A percentile compares a stretch with the other conserved stretches of the same genome.
phyloP scores from a whole-genome alignment of 164 flowering plant species.

The Euptelea pleiosperma region DNA sequence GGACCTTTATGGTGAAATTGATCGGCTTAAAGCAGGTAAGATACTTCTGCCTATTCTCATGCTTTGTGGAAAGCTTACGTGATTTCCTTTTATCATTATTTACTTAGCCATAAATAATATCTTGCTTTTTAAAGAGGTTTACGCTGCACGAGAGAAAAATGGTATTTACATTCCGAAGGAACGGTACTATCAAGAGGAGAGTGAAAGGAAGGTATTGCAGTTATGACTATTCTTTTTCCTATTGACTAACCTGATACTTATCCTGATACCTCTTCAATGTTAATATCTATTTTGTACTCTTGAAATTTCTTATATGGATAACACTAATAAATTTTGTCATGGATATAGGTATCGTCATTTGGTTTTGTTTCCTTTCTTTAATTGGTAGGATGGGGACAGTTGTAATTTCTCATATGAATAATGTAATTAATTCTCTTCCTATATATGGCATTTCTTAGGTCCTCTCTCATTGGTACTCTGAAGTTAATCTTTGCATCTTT shows the following conservation, averaged over 20 bases:
- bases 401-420: too few species aligned
- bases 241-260: not conserved
- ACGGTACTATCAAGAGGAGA: constrained; percentile 88
- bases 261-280: not conserved
- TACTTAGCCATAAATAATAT: not conserved
- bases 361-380: too few species aligned
- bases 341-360: too few species aligned
- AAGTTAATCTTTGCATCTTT: not conserved
- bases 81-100: too few species aligned
- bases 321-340: too few species aligned
- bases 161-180: constrained; percentile 97
- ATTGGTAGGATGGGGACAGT: too few species aligned
- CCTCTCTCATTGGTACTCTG: too few species aligned
- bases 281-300: too few species aligned
- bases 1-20: constrained; percentile 97
- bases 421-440: too few species aligned
- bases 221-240: not conserved
- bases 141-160: constrained; percentile 94
- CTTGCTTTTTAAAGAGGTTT: constrained; percentile 56
- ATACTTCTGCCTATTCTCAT: not conserved
- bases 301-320: too few species aligned
- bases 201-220: constrained; percentile 73
- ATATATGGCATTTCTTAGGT: too few species aligned
- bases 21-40: constrained; percentile 85
- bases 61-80: not conserved